Base-by-base conservation (phyloP, 2,329 filamentous ascomycete species). In the Camptophora hylomeconis region DNA sequence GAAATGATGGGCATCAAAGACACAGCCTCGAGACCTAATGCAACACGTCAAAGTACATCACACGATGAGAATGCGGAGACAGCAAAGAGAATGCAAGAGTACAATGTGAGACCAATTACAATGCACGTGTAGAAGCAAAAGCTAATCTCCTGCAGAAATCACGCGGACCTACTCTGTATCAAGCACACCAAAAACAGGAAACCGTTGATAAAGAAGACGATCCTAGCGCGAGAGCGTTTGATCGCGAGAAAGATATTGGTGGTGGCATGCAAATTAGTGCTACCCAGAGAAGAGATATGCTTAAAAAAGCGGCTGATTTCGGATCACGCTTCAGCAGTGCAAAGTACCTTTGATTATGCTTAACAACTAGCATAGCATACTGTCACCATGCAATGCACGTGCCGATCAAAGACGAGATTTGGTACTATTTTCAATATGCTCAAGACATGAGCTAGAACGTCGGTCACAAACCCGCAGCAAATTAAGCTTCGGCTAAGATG, bases 211-310 rank as follows among this genome's bases (percentile, higher is more conserved):
- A 82, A 39, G 81, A 89, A 13, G 87, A 94, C 54, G 86, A 95
- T 50, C 87, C 89, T 1, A 93, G 83, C 53, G 78, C 80, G 54
- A 67, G 87, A 36, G 78, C 72, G 0, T 95, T 95, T 55, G 83
- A 94, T 57, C 69, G 75, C 38, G 82, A 94, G 53, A 95, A 94
- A 60, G 89, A 95, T 52, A 93, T 95, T 72, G 78, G 72, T 20
- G 58, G 81, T 2, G 76, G 77, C 6, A 71, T 72, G 11, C 73
- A 71, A 45, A 72, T 94, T 30, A 78, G 74, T 15, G 62, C 74
- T 40, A 66, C 75, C 19, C 75, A 93, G 59, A 72, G 77, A 42
- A 72, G 72, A 45, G 80, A 94, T 43, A 61, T 95, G 60, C 52
- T 94, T 35, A 78, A 71, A 41, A 78, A 79, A 49, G 80, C 83